phyloP scores from a whole-genome alignment of 352 stramenopile genomes.

The Hyaloperonospora brassicae region DNA sequence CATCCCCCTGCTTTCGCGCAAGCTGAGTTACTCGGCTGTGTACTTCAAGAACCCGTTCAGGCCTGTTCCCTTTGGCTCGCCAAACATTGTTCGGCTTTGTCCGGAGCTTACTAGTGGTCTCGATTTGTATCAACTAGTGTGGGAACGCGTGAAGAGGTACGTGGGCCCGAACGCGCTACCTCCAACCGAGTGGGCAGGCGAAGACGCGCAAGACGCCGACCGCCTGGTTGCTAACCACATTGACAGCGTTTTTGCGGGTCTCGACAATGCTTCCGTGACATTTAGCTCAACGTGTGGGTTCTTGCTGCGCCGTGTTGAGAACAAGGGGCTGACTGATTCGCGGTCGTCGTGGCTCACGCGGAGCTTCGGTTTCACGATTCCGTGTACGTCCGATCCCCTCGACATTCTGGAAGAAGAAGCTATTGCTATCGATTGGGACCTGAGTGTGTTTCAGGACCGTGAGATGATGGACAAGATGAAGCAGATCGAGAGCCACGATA shows the following conservation, averaged over 20 bases:
- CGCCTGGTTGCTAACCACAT: conserved; percentile 58
- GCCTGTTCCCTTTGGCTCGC: conserved; percentile 75
- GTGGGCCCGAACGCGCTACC: conserved; percentile 31
- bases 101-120: conserved; percentile 74
- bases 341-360: conserved; percentile 69
- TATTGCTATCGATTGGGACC: conserved; percentile 83
- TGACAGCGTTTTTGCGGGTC: conserved; percentile 70
- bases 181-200: conserved; percentile 34
- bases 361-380: conserved; percentile 75
- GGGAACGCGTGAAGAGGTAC: conserved; percentile 78
- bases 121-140: conserved; percentile 76
- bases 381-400: conserved; percentile 61
- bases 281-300: conserved; percentile 62
- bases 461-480: conserved; percentile 82
- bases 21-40: conserved; percentile 80
- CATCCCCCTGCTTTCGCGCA: conserved; percentile 72
- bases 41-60: conserved; percentile 88
- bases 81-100: conserved; percentile 79
- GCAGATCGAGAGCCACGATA: conserved; percentile 70
- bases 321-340: conserved; percentile 76
- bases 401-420: conserved; percentile 82
- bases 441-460: conserved; percentile 77
- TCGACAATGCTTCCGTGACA: conserved; percentile 22
- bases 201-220: conserved; percentile 24
- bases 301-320: conserved; percentile 71